Evolutionary conservation across 768 basidiomycete species (phyloP).

Genomic region (Tremella yokohamensis): DNA sequence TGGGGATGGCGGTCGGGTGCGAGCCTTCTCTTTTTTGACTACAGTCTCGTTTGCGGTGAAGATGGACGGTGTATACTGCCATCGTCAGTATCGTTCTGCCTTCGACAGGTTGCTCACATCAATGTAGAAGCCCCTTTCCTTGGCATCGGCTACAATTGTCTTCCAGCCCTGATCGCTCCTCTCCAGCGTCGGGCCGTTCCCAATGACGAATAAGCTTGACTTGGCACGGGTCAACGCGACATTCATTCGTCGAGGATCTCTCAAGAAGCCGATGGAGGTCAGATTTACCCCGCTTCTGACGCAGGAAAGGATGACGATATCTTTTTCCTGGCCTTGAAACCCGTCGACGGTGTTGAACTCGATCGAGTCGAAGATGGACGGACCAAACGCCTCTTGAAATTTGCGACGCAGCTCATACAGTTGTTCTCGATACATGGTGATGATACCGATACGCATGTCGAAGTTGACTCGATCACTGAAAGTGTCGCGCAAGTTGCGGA

Average conservation of each 20-base stretch:
- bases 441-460: conserved; percentile 63
- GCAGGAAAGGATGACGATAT: conserved; percentile 94
- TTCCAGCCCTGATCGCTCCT: conserved; percentile 78
- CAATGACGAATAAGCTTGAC: conserved; percentile 88
- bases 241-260: conserved; percentile 88
- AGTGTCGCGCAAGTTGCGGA: conserved; percentile 64
- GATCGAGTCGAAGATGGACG: conserved; percentile 64
- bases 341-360: conserved; percentile 98
- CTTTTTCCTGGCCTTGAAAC: conserved; percentile 98
- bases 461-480: conserved; percentile 56
- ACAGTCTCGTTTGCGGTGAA: conserved; percentile 16
- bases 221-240: conserved; percentile 97
- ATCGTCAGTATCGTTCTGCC: conserved; percentile 9
- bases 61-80: background rate
- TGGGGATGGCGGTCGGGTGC: too few species aligned
- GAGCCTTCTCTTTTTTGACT: background rate
- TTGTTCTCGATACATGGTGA: conserved; percentile 94
- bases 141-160: conserved; percentile 71
- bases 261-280: conserved; percentile 78
- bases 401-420: conserved; percentile 66
- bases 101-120: conserved; percentile 58
- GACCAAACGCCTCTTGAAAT: conserved; percentile 71
- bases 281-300: conserved; percentile 88
- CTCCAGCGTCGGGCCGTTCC: conserved; percentile 83
- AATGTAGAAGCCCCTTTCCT: conserved; percentile 61